Base-by-base conservation (phyloP, 139 green algal genomes). In the Medakamo hakoo region DNA sequence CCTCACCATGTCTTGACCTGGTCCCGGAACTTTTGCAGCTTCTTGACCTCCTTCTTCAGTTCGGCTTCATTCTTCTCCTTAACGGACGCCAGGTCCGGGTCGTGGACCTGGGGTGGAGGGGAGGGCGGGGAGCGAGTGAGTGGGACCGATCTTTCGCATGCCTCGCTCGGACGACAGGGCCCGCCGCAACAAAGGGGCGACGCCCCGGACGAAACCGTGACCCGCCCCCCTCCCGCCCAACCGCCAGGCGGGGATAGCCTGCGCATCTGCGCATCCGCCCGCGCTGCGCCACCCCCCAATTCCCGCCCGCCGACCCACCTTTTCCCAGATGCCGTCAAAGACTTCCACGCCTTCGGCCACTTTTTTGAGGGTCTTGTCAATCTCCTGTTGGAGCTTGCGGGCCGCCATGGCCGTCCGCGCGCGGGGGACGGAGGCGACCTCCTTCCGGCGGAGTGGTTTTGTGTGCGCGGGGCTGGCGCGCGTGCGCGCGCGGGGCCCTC, bases 41-140 rank as follows among this genome's bases (percentile, higher is more conserved):
- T 98, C 75, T 99, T 99, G 25, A 99, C 96, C 73, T 99, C 91
- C 65, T 95, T 97, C 78, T 99, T 99, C 25, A 99, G 70, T 57
- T 98, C 92, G 20, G 78, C 84, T 66, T 98, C 93, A 52, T 92
- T 86, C 79, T 98, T 98, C 61, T 99, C 93, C 63, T 88, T 89
- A 64, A 93, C 83, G 63, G 90, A 92, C 26, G 65, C 59, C 65
- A 91, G 94, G 24, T 98, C 92, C 4, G 80, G 86, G 48, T 89
- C 88, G 57, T 96, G 84, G 29, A 95, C 82, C 85, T 96, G 83
- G 49, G 27, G 24, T 27, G 25, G 26, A 32, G 48, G 21, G 27
- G 14, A 59, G 4, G 32, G 4, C 24, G 48, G 27, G 57, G 62
- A 25, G 52, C 16, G 24, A 62, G 26, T n/a, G n/a, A 27, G 25